These are phyloP conservation scores for Eucalyptus curtisii DNA, from an alignment of 345 rosid genomes.

Conservation along the genomic window DNA sequence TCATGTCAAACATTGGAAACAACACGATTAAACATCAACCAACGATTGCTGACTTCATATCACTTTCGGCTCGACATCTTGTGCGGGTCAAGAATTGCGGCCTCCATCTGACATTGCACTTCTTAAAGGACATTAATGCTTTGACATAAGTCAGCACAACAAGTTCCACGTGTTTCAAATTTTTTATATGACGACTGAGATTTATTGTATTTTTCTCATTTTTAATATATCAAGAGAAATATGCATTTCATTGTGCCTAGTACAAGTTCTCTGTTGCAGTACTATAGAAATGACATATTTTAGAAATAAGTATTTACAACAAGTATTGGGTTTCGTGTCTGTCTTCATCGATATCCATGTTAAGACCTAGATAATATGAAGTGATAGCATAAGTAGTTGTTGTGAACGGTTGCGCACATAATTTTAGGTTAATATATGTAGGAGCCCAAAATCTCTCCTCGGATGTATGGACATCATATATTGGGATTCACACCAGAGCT, in stretches of 20 bases:
- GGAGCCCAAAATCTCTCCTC: background rate
- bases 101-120: background rate
- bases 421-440: background rate
- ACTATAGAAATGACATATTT: background rate
- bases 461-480: background rate
- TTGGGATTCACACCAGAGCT: background rate
- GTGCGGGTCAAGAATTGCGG: background rate
- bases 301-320: background rate
- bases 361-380: background rate
- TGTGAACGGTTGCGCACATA: background rate
- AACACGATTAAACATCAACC: background rate
- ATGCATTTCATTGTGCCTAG: background rate
- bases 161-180: background rate
- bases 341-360: background rate
- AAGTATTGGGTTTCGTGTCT: background rate
- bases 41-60: background rate
- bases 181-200: background rate
- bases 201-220: background rate
- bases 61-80: background rate
- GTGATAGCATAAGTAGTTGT: background rate
- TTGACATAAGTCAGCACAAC: background rate
- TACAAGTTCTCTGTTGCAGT: background rate
- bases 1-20: background rate
- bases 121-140: background rate
- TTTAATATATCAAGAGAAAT: background rate